A percentile compares a stretch with the other conserved stretches of the same genome.
These are phyloP conservation scores for Mortierella sp. DNA, from an alignment of 371 early-diverging fungal species.

Conservation along the genomic window DNA sequence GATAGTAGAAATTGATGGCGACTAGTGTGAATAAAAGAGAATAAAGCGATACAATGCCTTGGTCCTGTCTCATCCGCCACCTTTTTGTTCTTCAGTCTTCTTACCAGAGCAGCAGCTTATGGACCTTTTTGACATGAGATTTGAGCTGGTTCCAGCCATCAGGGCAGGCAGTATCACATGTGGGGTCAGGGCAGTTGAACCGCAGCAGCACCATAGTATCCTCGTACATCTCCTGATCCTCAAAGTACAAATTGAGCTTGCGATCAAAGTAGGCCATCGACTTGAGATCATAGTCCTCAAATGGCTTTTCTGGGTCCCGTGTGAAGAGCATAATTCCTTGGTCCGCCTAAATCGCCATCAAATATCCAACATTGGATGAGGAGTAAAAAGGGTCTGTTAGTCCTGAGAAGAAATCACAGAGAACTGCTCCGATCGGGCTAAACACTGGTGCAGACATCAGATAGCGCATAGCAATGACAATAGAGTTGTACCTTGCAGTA, in stretches of 20 bases:
- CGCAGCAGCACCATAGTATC: constrained; percentile 77
- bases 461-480: not conserved
- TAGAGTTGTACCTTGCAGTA: constrained; percentile 83
- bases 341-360: constrained; percentile 73
- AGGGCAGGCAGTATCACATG: constrained; percentile 75
- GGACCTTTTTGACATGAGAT: constrained; percentile 81
- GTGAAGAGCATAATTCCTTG: constrained; percentile 81
- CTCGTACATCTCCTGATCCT: constrained; percentile 75
- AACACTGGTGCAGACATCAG: no score
- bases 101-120: constrained; percentile 83
- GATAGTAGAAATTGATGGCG: constrained; percentile 2
- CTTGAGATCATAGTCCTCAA: constrained; percentile 57
- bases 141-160: constrained; percentile 87
- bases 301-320: constrained; percentile 66
- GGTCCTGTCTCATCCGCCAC: not conserved
- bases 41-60: not conserved
- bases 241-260: constrained; percentile 78
- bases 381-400: not conserved
- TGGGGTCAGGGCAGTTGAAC: constrained; percentile 87
- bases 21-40: not conserved
- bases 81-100: constrained; percentile 1
- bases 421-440: no score
- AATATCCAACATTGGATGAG: not conserved
- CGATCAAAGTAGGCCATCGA: constrained; percentile 69
- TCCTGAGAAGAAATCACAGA: not conserved